These are phyloP conservation scores for Colletotrichum noveboracense DNA, from an alignment of 2,329 filamentous ascomycete genomes.

Conservation along the genomic window DNA sequence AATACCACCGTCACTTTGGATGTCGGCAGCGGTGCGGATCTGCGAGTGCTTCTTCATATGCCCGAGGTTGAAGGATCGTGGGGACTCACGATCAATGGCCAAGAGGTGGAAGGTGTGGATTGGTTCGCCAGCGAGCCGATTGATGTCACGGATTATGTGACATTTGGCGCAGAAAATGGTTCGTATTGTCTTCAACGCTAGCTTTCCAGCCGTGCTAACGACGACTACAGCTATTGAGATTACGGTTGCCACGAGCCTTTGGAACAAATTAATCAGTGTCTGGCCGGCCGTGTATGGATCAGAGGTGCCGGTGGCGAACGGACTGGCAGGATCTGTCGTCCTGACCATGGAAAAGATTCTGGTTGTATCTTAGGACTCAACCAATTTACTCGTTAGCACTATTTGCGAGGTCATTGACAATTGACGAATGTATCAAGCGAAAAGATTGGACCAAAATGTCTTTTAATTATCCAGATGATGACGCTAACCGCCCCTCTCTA, in stretches of 20 bases:
- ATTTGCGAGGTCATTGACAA: not conserved
- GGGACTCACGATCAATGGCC: not conserved
- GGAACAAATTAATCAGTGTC: not conserved
- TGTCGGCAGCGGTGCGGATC: not conserved
- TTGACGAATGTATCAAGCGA: accelerated
- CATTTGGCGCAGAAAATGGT: not conserved
- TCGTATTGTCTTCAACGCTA: not conserved
- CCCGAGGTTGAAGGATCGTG: not conserved
- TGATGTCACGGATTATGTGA: not conserved
- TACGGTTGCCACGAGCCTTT: not conserved
- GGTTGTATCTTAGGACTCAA: not conserved
- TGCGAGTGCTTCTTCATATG: not conserved
- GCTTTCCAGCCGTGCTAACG: not conserved
- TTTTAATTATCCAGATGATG: accelerated
- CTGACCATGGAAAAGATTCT: not conserved
- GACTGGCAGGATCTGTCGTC: not conserved
- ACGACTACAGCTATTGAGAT: not conserved
- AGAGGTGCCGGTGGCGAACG: not conserved
- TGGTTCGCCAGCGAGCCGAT: not conserved
- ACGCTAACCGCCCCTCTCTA: not conserved
- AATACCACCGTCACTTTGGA: not conserved
- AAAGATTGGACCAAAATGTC: not conserved
- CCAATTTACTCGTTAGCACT: not conserved
- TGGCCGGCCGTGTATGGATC: not conserved
- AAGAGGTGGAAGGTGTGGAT: not conserved